Conservation (phyloP, 148 eudicot genomes). For the Pharnaceum exiguum region DNA sequence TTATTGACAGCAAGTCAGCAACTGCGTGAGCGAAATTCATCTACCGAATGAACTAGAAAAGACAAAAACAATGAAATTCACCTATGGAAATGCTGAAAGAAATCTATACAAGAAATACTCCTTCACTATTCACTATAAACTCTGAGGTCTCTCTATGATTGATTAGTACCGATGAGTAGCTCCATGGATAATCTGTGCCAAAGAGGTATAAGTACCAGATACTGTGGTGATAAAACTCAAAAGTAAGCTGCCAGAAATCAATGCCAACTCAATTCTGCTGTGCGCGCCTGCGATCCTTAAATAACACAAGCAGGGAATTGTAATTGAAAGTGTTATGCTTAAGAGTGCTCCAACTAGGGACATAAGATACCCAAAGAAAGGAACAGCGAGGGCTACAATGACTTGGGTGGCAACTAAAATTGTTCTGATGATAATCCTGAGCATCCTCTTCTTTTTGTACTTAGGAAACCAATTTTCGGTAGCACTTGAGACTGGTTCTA, state of each 20-base stretch:
- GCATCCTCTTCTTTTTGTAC: slow-evolving; percentile 21
- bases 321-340: slow-evolving; percentile 35
- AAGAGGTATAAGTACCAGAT: slow-evolving; percentile 45
- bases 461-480: slow-evolving; percentile 39
- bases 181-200: slow-evolving; percentile 25
- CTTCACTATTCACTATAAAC: too few relatives aligned
- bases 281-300: slow-evolving; percentile 39
- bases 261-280: slow-evolving; percentile 14
- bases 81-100: too few relatives aligned
- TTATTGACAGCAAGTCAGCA: too few relatives aligned
- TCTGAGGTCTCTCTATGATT: too few relatives aligned
- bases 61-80: too few relatives aligned
- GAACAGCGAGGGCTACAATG: slow-evolving; percentile 35
- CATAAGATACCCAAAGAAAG: slow-evolving; percentile 44
- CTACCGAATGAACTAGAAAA: too few relatives aligned
- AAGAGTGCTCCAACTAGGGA: slow-evolving; percentile 50
- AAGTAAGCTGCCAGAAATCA: slow-evolving; percentile 23
- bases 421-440: slow-evolving; percentile 28
- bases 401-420: slow-evolving; percentile 37
- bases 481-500: slow-evolving; percentile 38
- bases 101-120: too few relatives aligned
- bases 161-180: slow-evolving; percentile 2
- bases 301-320: slow-evolving; percentile 50
- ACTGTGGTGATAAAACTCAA: slow-evolving; percentile 27
- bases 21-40: too few relatives aligned